phyloP scores from a whole-genome alignment of 2,329 filamentous ascomycete genomes.

The Beauveria bassiana region DNA sequence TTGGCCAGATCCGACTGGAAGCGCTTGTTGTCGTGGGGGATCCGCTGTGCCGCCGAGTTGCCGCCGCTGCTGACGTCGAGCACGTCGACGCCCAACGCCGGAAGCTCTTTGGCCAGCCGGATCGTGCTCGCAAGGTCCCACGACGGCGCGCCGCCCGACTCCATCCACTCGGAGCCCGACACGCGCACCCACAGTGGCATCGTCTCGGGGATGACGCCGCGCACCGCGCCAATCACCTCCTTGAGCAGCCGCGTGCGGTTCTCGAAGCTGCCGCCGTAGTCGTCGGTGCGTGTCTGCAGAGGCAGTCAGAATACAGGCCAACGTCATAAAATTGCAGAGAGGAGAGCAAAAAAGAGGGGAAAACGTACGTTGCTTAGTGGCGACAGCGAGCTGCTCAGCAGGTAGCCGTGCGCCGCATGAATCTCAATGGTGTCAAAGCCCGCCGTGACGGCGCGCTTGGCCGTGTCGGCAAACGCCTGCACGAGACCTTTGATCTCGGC shows the following conservation, averaged over 20 bases:
- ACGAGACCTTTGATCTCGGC: constrained; percentile 62
- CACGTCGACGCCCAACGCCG: constrained; percentile 68
- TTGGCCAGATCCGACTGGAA: constrained; percentile 56
- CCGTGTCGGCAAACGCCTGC: constrained; percentile 49
- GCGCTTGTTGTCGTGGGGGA: constrained; percentile 48
- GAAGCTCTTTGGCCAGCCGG: constrained; percentile 55
- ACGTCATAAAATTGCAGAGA: no score
- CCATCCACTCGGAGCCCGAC: constrained; percentile 57
- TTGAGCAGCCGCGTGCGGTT: constrained; percentile 56
- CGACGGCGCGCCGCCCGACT: constrained; percentile 34
- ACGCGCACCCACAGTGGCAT: constrained; percentile 53
- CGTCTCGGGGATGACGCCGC: constrained; percentile 41
- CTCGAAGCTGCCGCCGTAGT: constrained; percentile 58
- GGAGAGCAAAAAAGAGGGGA: background rate
- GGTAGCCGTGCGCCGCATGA: constrained; percentile 58
- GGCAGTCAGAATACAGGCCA: background rate
- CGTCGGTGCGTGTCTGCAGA: constrained; percentile 47
- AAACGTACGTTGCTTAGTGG: constrained; percentile 44
- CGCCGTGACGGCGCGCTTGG: constrained; percentile 53
- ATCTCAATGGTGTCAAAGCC: constrained; percentile 73
- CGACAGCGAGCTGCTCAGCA: constrained; percentile 58
- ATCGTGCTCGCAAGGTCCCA: constrained; percentile 61
- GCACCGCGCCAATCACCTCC: constrained; percentile 44
- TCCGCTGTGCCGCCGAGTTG: constrained; percentile 54
- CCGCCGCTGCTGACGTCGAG: constrained; percentile 77